Evolutionary conservation across 2,329 filamentous ascomycete species (phyloP).

Genomic region (Biscogniauxia mediterranea): DNA sequence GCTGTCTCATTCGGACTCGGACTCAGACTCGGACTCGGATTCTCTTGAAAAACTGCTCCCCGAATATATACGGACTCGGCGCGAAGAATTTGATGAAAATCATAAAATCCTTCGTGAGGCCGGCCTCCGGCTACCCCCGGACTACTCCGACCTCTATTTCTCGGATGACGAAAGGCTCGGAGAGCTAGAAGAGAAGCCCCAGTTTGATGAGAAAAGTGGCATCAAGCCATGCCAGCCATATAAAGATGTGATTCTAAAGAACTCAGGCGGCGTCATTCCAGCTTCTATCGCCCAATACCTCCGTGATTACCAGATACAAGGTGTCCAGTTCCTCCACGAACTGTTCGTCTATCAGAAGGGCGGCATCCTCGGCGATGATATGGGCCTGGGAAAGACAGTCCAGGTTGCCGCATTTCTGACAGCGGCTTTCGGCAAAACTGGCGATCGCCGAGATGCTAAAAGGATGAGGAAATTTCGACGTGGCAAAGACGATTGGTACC

Average conservation of each 20-base stretch:
- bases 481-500: conserved; percentile 69
- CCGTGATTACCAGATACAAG: conserved; percentile 85
- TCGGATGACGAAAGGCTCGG: conserved; percentile 66
- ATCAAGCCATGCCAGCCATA: conserved; percentile 68
- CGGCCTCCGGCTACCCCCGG: conserved; percentile 74
- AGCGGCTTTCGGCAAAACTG: conserved; percentile 90
- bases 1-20: conserved; percentile 37
- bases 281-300: conserved; percentile 89
- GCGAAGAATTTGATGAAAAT: conserved; percentile 65
- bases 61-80: conserved; percentile 69
- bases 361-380: conserved; percentile 90
- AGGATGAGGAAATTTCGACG: conserved; percentile 83
- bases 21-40: conserved; percentile 41
- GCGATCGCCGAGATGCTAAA: conserved; percentile 80
- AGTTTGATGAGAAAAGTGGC: conserved; percentile 54
- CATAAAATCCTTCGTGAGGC: conserved; percentile 59
- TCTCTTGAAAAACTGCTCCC: conserved; percentile 60
- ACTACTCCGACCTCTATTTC: conserved; percentile 73
- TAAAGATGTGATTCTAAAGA: conserved; percentile 70
- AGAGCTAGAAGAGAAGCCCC: conserved; percentile 66
- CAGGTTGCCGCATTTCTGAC: conserved; percentile 92
- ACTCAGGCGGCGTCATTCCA: conserved; percentile 79
- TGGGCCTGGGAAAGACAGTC: conserved; percentile 96
- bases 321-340: conserved; percentile 80
- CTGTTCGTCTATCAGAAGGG: conserved; percentile 90